Percentiles rank a stretch among this genome's conserved stretches.
phyloP scores from a whole-genome alignment of 2,329 filamentous ascomycete genomes.

The Rhynchosporium secalis region DNA sequence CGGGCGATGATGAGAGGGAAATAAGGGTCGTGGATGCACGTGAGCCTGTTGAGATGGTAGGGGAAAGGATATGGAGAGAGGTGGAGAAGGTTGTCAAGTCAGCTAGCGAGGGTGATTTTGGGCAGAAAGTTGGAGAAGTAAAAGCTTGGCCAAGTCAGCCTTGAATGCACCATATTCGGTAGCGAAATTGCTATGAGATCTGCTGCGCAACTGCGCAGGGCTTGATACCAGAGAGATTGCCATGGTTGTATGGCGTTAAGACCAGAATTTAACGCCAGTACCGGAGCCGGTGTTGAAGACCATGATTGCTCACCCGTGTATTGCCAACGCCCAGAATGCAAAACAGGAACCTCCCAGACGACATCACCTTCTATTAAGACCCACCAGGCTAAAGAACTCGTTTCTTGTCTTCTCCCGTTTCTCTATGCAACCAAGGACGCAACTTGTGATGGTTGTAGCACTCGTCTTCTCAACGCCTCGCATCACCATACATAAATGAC shows the following conservation, averaged over 20 bases:
- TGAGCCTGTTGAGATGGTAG: slow-evolving; percentile 55
- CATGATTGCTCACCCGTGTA: slow-evolving; percentile 28
- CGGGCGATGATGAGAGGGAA: slow-evolving; percentile 52
- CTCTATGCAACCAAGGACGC: slow-evolving; percentile 95
- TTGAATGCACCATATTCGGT: slow-evolving; percentile 2
- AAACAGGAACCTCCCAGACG: slow-evolving; percentile 13
- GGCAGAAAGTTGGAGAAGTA: slow-evolving; percentile 42
- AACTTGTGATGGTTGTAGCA: slow-evolving; percentile 88
- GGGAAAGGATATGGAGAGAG: slow-evolving; percentile 47
- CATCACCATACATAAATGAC: slow-evolving; percentile 98
- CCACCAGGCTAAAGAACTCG: slow-evolving; percentile 84
- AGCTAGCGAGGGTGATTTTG: slow-evolving; percentile 51
- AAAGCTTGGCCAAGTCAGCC: slow-evolving; percentile 19
- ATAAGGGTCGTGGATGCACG: slow-evolving; percentile 57
- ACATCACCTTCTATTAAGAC: slow-evolving; percentile 55
- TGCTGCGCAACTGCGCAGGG: neutral
- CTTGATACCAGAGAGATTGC: slow-evolving; percentile 13
- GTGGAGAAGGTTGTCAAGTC: slow-evolving; percentile 44
- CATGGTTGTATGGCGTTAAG: slow-evolving; percentile 39
- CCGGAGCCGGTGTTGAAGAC: slow-evolving; percentile 40
- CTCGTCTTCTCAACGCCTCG: slow-evolving; percentile 92
- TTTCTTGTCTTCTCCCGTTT: slow-evolving; percentile 90
- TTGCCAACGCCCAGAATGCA: slow-evolving; percentile 30
- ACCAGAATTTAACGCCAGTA: slow-evolving; percentile 36
- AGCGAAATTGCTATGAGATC: neutral